phyloP scores from a whole-genome alignment of 495 filamentous ascomycete species.

The Aspergillus mulundensis region DNA sequence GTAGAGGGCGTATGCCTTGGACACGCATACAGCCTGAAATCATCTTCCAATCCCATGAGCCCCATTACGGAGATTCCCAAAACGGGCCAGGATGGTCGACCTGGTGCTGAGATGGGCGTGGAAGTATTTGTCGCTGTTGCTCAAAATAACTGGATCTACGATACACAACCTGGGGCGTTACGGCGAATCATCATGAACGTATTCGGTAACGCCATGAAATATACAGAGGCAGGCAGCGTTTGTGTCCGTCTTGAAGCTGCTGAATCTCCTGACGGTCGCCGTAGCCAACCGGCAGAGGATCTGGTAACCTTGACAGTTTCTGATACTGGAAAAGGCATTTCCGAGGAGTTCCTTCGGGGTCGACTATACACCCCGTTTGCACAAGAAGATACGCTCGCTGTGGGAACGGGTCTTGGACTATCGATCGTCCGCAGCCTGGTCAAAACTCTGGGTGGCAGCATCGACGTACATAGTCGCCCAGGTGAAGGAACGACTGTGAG shows the following conservation, averaged over 20 bases:
- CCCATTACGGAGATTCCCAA: constrained; percentile 9
- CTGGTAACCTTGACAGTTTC: constrained; percentile 50
- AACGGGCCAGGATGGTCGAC: neutral
- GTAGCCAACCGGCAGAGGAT: constrained; percentile 33
- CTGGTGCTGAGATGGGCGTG: constrained; percentile 30
- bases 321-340: constrained; percentile 73
- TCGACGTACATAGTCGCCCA: constrained; percentile 48
- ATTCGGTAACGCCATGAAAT: constrained; percentile 80
- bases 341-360: constrained; percentile 64
- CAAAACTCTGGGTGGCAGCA: constrained; percentile 48
- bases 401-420: constrained; percentile 51
- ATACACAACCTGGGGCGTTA: constrained; percentile 66
- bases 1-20: constrained; percentile 53
- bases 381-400: constrained; percentile 63
- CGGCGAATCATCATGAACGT: constrained; percentile 77
- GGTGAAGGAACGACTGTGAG: constrained; percentile 50
- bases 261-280: constrained; percentile 30
- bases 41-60: constrained; percentile 25
- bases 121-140: constrained; percentile 63
- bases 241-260: constrained; percentile 53
- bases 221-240: constrained; percentile 64
- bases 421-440: constrained; percentile 55
- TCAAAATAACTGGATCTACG: constrained; percentile 57
- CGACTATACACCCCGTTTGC: constrained; percentile 70
- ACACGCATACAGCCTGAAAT: constrained; percentile 36